Conservation (phyloP, 1,284 basidiomycete species). For the Irpex rosettiformis region DNA sequence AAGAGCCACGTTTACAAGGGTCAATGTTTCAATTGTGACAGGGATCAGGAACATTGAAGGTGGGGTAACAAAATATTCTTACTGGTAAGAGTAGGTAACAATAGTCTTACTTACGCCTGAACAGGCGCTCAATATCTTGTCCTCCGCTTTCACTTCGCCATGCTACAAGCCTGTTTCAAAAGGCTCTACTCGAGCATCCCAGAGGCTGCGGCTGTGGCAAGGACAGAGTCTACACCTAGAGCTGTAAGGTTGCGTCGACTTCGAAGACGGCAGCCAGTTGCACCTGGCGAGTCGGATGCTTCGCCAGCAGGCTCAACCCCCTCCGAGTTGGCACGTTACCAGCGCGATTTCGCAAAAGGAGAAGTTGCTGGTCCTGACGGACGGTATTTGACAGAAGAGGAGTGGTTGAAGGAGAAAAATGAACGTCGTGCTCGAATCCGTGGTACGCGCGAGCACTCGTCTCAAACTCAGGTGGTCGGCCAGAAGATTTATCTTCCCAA, state of each 20-base stretch:
- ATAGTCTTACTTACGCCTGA: neutral
- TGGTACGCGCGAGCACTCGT: slow-evolving; percentile 44
- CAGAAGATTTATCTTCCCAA: slow-evolving; percentile 89
- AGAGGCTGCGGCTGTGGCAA: slow-evolving; percentile 48
- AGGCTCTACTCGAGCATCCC: slow-evolving; percentile 50
- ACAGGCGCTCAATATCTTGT: slow-evolving; percentile 1
- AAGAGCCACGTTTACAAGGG: no score
- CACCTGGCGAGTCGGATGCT: slow-evolving; percentile 45
- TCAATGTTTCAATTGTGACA: neutral
- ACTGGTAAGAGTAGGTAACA: neutral
- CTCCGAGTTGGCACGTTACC: slow-evolving; percentile 56
- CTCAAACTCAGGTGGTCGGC: slow-evolving; percentile 60
- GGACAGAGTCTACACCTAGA: slow-evolving; percentile 64
- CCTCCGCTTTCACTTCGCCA: slow-evolving; percentile 11
- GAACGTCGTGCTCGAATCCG: slow-evolving; percentile 60
- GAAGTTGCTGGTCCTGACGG: slow-evolving; percentile 42
- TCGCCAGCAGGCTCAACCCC: slow-evolving; percentile 54
- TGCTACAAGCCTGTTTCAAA: slow-evolving; percentile 32
- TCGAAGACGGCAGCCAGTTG: slow-evolving; percentile 38
- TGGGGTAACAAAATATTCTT: neutral
- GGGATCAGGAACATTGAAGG: neutral
- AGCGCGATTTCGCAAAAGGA: slow-evolving; percentile 51
- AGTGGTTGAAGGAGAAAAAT: slow-evolving; percentile 58
- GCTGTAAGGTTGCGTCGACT: slow-evolving; percentile 69
- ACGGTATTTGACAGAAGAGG: slow-evolving; percentile 38